Conservation (phyloP, 2,329 filamentous ascomycete species). For the Fusarium goolgardi region DNA sequence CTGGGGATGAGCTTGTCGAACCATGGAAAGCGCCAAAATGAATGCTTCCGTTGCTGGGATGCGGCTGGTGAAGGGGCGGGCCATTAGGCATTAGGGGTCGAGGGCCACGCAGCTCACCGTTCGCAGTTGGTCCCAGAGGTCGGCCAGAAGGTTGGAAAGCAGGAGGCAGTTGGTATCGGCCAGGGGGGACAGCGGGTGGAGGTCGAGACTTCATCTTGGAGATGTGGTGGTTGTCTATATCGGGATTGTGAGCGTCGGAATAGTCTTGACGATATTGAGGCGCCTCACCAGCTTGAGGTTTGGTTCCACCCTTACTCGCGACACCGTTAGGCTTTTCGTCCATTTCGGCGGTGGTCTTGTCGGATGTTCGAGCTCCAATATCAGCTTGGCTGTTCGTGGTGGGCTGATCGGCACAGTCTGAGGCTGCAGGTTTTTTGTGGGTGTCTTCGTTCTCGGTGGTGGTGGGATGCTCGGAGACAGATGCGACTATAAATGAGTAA, state of each 20-base stretch:
- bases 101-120: slow-evolving; percentile 51
- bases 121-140: slow-evolving; percentile 47
- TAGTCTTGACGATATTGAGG: slow-evolving; percentile 1
- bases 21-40: slow-evolving; percentile 67
- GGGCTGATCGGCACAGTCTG: slow-evolving; percentile 43
- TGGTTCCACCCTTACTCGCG: slow-evolving; percentile 28
- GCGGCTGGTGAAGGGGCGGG: slow-evolving; percentile 61
- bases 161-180: slow-evolving; percentile 58
- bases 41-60: slow-evolving; percentile 66
- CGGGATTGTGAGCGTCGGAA: slow-evolving; percentile 16
- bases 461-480: slow-evolving; percentile 33
- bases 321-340: slow-evolving; percentile 37
- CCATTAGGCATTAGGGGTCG: slow-evolving; percentile 52
- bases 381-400: slow-evolving; percentile 27
- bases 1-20: slow-evolving; percentile 69
- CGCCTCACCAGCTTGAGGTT: slow-evolving; percentile 34
- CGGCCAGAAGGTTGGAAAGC: slow-evolving; percentile 55
- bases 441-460: slow-evolving; percentile 29
- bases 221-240: slow-evolving; percentile 30
- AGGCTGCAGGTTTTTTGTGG: slow-evolving; percentile 27
- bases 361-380: slow-evolving; percentile 20
- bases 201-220: slow-evolving; percentile 44
- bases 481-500: slow-evolving; percentile 21
- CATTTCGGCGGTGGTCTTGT: slow-evolving; percentile 11
- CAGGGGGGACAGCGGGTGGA: slow-evolving; percentile 50